Evolutionary conservation across 2,329 filamentous ascomycete genomes (phyloP).

Genomic region (Sphaerulina musiva): DNA sequence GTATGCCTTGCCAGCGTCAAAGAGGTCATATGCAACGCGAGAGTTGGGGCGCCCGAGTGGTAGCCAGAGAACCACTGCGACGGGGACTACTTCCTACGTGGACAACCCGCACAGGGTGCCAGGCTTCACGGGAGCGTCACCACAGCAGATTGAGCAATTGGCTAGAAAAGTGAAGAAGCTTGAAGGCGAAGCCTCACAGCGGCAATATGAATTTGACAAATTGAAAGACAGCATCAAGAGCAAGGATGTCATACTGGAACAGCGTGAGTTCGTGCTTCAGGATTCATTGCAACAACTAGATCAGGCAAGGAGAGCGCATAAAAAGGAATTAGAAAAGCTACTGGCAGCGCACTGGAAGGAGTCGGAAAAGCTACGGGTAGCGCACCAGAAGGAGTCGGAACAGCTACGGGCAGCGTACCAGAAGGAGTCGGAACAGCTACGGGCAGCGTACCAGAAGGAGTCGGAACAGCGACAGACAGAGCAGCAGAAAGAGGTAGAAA

Average conservation of each 20-base stretch:
- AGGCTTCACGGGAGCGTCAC: not conserved
- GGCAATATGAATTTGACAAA: not conserved
- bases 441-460: not conserved
- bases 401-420: not conserved
- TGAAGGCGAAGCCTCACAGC: not conserved
- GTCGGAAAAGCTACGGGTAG: not conserved
- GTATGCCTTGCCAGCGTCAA: not conserved
- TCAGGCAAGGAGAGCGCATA: not conserved
- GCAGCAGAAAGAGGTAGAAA: not conserved
- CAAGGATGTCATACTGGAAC: not conserved
- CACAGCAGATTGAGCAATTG: not conserved
- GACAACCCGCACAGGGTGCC: conserved; percentile 1
- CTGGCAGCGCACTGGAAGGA: not conserved
- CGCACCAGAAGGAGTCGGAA: not conserved
- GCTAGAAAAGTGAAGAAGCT: not conserved
- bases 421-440: not conserved
- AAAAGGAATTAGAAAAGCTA: not conserved
- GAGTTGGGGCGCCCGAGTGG: not conserved
- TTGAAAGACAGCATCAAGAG: not conserved
- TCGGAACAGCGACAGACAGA: not conserved
- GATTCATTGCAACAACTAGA: not conserved
- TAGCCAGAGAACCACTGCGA: not conserved
- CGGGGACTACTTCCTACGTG: not conserved
- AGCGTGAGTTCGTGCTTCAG: not conserved
- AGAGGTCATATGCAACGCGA: conserved; percentile 2